Evolutionary conservation across 129 eudicot genomes (phyloP).

Genomic region (Daucus carota): DH1_v3.0 NC_030386.2:33725001-33725500

Average conservation of each 20-base stretch:
- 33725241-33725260: neutral
- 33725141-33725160: neutral
- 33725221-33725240: neutral
- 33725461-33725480: neutral
- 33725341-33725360: neutral
- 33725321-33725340: neutral
- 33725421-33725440: neutral
- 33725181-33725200: neutral
- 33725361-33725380: neutral
- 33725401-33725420: neutral
- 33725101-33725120: neutral
- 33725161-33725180: neutral
- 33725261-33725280: too few species aligned
- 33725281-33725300: neutral
- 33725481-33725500: neutral
- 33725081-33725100: neutral
- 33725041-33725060: neutral
- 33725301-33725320: neutral
- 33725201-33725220: neutral
- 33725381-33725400: neutral
- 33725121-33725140: neutral
- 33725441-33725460: neutral
- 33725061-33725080: neutral
- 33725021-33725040: neutral
- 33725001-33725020: neutral